A percentile compares a stretch with the other conserved stretches of the same genome.
Evolutionary conservation across 2,329 filamentous ascomycete genomes (phyloP).

Genomic region (Apiospora koreana): DNA sequence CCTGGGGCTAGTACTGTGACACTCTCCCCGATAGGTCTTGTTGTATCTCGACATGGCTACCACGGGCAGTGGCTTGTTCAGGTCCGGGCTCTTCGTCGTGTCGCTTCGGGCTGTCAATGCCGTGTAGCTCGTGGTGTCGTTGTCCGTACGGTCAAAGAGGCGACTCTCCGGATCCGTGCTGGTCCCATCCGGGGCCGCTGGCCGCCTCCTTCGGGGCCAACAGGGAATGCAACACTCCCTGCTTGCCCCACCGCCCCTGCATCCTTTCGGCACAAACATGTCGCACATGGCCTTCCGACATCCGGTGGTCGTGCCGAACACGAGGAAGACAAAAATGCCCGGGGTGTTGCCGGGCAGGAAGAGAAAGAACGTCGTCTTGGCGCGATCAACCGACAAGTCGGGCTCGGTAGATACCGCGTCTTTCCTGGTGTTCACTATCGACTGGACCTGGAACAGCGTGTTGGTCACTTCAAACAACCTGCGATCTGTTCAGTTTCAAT

Average conservation of each 20-base stretch:
- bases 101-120: background rate
- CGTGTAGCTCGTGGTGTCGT: background rate
- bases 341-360: conserved; percentile 21
- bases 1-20: background rate
- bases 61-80: conserved; percentile 8
- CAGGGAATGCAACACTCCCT: background rate
- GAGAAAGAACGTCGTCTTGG: conserved; percentile 17
- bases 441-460: conserved; percentile 27
- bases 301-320: conserved; percentile 22
- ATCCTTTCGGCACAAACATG: conserved; percentile 13
- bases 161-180: background rate
- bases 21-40: background rate
- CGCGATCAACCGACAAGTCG: conserved; percentile 18
- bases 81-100: background rate
- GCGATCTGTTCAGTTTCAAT: background rate
- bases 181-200: background rate
- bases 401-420: conserved; percentile 14
- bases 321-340: conserved; percentile 20
- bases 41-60: conserved; percentile 15
- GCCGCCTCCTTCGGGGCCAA: background rate
- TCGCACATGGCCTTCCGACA: conserved; percentile 18
- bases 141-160: background rate
- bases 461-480: conserved; percentile 30
- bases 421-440: conserved; percentile 21
- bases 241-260: background rate